Evolutionary conservation across 805 yeast genomes (phyloP).

Genomic region (Candida boidinii): DNA sequence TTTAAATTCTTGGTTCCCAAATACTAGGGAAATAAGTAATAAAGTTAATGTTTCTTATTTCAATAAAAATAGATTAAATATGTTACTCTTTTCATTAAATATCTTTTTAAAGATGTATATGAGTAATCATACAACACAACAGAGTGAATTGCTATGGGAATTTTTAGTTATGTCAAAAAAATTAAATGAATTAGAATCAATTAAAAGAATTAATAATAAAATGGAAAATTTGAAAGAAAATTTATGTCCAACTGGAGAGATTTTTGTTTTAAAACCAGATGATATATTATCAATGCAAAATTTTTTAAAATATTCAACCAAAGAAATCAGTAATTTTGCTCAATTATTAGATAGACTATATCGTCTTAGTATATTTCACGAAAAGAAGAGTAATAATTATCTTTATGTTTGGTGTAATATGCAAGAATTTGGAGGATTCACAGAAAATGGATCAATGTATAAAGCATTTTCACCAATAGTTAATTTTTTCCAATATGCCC

Average conservation of each 20-base stretch:
- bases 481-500: too few relatives aligned
- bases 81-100: conserved; percentile 40
- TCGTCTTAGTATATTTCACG: too few relatives aligned
- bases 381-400: too few relatives aligned
- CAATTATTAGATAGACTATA: conserved; percentile 25
- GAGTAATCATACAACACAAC: conserved; percentile 26
- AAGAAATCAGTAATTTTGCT: conserved; percentile 30
- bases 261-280: conserved; percentile 22
- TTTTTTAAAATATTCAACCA: conserved; percentile 37
- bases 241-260: conserved; percentile 1
- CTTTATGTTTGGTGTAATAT: too few relatives aligned
- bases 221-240: neutral
- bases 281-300: conserved; percentile 35
- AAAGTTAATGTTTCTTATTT: conserved; percentile 18
- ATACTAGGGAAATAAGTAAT: conserved; percentile 11
- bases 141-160: conserved; percentile 33
- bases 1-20: conserved; percentile 15
- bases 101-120: conserved; percentile 35
- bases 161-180: conserved; percentile 27
- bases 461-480: too few relatives aligned
- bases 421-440: too few relatives aligned
- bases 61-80: conserved; percentile 39
- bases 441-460: too few relatives aligned
- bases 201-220: conserved; percentile 4
- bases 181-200: conserved; percentile 12